Evolutionary conservation across 306 rosid genomes (phyloP).

Genomic region (Inga laurina): DNA sequence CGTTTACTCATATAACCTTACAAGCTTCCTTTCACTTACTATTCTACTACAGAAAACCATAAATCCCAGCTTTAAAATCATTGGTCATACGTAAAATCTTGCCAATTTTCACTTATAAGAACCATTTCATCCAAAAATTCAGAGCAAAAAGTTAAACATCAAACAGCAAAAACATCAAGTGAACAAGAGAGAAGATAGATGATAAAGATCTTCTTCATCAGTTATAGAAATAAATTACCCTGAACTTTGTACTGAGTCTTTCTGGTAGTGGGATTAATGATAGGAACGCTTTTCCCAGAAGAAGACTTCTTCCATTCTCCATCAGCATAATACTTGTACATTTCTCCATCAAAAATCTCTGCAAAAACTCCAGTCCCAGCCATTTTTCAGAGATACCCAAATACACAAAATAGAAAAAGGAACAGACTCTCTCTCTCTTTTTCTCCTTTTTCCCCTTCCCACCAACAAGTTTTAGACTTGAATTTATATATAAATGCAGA

Average conservation of each 20-base stretch:
- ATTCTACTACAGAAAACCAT: neutral
- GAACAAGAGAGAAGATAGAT: neutral
- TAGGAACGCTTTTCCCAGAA: conserved; percentile 80
- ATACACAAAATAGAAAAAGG: neutral
- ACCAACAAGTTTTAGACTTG: neutral
- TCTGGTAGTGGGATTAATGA: conserved; percentile 85
- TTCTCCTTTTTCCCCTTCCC: neutral
- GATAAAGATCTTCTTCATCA: neutral
- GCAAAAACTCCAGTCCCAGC: conserved; percentile 70
- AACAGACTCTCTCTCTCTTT: neutral
- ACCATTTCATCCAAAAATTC: neutral
- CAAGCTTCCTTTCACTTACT: neutral
- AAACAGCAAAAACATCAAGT: neutral
- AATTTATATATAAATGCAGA: conserved; percentile 1
- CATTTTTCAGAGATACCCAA: neutral
- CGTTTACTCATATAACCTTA: neutral
- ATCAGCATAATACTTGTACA: conserved; percentile 77
- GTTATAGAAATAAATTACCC: conserved; percentile 44
- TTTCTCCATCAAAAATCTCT: conserved; percentile 83
- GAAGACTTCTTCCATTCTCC: conserved; percentile 93
- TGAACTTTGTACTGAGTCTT: conserved; percentile 94
- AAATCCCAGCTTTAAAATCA: neutral
- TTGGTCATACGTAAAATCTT: neutral
- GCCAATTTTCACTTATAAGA: neutral
- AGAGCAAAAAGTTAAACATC: too few species aligned